Evolutionary conservation across 2,329 filamentous ascomycete species (phyloP), one percentile per base, ranked within the genome.

Genomic region (Fusarium lateritium): DNA sequence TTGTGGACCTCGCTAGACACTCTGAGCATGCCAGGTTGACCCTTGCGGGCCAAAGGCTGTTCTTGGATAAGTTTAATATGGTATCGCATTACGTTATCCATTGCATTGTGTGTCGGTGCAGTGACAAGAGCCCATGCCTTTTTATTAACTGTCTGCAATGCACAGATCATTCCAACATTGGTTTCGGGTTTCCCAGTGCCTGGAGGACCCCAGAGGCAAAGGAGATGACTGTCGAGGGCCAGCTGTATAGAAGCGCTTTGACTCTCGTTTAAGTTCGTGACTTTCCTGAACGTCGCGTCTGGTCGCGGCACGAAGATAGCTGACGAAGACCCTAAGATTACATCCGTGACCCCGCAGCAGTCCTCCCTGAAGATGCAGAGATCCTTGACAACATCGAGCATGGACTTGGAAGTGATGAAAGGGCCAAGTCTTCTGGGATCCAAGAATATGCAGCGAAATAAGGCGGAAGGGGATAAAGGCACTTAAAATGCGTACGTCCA

Each of bases 181-280:
- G 81, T 83, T 36, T 81, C 76, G 0, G 81, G 83, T 61, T 83
- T 84, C 6, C 81, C 81, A 1, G 82, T 83, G 6, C 82, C 83
- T 2, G 82, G 82, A 14, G 82, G 80, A 0, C 81, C 82, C 81
- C 82, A 83, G 5, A 83, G 73, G 44, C 79, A 82, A 4, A 78
- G 78, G 4, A 83, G 63, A 6, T 74, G 70, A 46, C 75, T 66
- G 2, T 44, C 71, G 31, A 81, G 62, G 5, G 80, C 38, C 5
- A 67, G 19, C 1, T 51, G 22, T 2, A 73, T 59, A 3, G 72
- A 71, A 2, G 39, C 10, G 14, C 45, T 72, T 19, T 74, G 72
- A 17, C 70, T 72, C 0, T 40, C 22, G 5, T 73, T 73, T 22
- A 73, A 14, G 6, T 53, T 44, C 10, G 21, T 17, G 6, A 49